Conservation (phyloP, 176 grass and related monocot species). For the Eremochloa ophiuroides region DNA sequence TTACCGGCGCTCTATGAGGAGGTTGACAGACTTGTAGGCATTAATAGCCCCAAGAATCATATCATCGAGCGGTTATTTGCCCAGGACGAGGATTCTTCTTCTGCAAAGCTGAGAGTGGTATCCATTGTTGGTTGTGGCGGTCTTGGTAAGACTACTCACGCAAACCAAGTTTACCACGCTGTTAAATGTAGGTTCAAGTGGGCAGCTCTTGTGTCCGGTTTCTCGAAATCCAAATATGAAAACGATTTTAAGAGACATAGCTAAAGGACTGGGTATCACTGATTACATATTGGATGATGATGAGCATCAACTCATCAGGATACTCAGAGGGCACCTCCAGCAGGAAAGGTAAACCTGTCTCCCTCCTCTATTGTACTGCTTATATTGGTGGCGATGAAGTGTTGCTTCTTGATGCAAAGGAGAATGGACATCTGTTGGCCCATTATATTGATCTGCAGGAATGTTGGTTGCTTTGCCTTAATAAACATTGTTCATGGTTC, state of each 20-base stretch:
- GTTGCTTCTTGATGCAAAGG: no score
- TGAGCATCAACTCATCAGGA: neutral
- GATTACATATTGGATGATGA: neutral
- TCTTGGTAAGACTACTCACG: slow-evolving; percentile 1
- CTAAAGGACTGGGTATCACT: no score
- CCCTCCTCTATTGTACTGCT: no score
- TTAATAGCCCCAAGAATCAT: neutral
- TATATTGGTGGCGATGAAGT: no score
- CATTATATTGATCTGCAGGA: no score
- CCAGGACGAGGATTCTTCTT: no score
- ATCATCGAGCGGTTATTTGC: no score
- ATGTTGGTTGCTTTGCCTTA: no score
- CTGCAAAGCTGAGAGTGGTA: neutral
- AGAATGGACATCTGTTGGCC: no score
- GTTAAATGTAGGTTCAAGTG: neutral
- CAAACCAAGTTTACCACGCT: neutral
- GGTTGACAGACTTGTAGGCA: neutral
- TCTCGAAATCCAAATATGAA: neutral
- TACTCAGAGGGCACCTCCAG: neutral
- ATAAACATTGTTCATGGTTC: no score
- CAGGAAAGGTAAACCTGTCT: neutral
- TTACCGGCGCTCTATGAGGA: neutral
- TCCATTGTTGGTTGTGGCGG: neutral
- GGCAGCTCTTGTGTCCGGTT: neutral
- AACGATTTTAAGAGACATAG: neutral